These are phyloP conservation scores for Fusarium buharicum DNA, from an alignment of 2,329 filamentous ascomycete species.

Conservation along the genomic window DNA sequence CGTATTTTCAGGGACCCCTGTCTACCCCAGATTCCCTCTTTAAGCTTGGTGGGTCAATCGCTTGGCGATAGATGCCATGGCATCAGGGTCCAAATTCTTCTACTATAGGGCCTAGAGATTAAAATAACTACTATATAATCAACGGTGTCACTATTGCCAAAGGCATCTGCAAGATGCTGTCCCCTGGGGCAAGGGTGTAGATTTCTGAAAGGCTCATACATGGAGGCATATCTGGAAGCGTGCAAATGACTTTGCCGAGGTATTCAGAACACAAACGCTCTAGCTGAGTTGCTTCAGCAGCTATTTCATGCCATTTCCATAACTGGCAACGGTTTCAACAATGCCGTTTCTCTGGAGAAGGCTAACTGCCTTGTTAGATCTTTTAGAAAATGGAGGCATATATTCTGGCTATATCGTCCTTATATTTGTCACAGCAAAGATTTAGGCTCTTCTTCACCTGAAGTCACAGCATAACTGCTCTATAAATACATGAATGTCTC, in stretches of 20 bases:
- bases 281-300: conserved; percentile 29
- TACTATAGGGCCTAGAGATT: too few relatives aligned
- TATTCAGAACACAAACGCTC: conserved; percentile 25
- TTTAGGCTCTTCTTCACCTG: too few relatives aligned
- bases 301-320: conserved; percentile 24
- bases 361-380: conserved; percentile 12
- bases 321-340: conserved; percentile 26
- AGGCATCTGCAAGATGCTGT: conserved; percentile 30
- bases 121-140: too few relatives aligned
- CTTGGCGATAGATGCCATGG: too few relatives aligned
- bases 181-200: conserved; percentile 18
- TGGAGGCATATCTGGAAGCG: conserved; percentile 15
- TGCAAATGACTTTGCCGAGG: conserved; percentile 28
- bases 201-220: conserved; percentile 26
- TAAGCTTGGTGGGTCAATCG: conserved; percentile 1
- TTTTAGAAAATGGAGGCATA: conserved; percentile 35
- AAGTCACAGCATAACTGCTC: too few relatives aligned
- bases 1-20: conserved; percentile 13
- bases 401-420: conserved; percentile 19
- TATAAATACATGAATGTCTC: too few relatives aligned
- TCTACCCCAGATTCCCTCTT: conserved; percentile 31
- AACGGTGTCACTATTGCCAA: conserved; percentile 29
- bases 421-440: conserved; percentile 13
- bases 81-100: not conserved
- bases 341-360: conserved; percentile 23